phyloP scores from a whole-genome alignment of 805 yeast genomes.

The Saturnispora galanensis region DNA sequence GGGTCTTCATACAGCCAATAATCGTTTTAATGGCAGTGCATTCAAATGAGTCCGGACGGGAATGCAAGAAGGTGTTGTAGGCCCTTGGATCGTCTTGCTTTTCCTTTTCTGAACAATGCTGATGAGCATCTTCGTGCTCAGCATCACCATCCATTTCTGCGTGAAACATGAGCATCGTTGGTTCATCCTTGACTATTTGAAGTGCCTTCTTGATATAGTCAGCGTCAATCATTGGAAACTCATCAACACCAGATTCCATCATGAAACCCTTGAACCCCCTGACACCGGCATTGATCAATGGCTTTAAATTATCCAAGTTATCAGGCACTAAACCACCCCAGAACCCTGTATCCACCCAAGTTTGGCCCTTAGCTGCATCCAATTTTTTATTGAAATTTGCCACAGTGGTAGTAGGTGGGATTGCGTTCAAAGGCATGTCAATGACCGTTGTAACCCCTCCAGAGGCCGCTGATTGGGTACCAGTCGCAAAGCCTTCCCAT shows the following conservation, averaged over 20 bases:
- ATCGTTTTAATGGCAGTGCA: slow-evolving; percentile 72
- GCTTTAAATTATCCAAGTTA: slow-evolving; percentile 58
- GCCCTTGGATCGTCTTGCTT: slow-evolving; percentile 45
- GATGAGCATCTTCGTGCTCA: slow-evolving; percentile 18
- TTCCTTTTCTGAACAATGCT: slow-evolving; percentile 7
- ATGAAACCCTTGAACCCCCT: slow-evolving; percentile 90
- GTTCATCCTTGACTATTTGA: slow-evolving; percentile 46
- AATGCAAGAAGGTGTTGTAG: slow-evolving; percentile 65
- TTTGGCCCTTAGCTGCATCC: slow-evolving; percentile 67
- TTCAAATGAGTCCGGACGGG: slow-evolving; percentile 85
- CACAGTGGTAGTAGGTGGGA: slow-evolving; percentile 89
- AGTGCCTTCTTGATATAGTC: slow-evolving; percentile 60
- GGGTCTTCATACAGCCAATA: slow-evolving; percentile 46
- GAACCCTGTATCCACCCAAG: slow-evolving; percentile 90
- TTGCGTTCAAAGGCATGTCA: slow-evolving; percentile 93
- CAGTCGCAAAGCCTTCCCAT: slow-evolving; percentile 98
- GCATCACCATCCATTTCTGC: slow-evolving; percentile 61
- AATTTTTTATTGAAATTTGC: slow-evolving; percentile 66
- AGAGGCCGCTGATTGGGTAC: slow-evolving; percentile 87
- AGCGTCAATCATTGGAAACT: slow-evolving; percentile 74
- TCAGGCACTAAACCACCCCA: slow-evolving; percentile 94
- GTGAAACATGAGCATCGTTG: slow-evolving; percentile 81
- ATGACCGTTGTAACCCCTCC: slow-evolving; percentile 96
- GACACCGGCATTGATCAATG: slow-evolving; percentile 77
- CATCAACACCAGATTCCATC: slow-evolving; percentile 94